Evolutionary conservation across 2,329 filamentous ascomycete genomes (phyloP).

Genomic region (Colletotrichum limetticola): DNA sequence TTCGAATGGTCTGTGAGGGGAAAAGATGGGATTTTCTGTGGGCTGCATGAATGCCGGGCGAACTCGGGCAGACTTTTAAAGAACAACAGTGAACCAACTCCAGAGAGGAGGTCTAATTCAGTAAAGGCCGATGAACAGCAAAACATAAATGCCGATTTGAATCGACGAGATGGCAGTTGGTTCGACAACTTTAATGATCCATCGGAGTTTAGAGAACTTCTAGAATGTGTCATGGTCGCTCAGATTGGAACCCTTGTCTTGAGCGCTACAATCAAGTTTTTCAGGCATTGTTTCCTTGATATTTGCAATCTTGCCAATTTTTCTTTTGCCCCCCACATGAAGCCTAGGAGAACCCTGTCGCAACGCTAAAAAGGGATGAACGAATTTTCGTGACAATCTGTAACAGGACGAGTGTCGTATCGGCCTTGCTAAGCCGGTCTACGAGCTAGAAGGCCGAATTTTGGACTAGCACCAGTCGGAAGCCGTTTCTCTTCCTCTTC

Average conservation of each 20-base stretch:
- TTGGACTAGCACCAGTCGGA: not conserved
- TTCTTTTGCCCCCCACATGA: not conserved
- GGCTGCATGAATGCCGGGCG: not conserved
- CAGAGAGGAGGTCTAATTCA: not conserved
- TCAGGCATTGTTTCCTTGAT: not conserved
- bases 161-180: not conserved
- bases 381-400: not conserved
- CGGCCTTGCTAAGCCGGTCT: not conserved
- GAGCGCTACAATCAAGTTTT: not conserved
- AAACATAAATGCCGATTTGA: not conserved
- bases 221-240: not conserved
- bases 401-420: not conserved
- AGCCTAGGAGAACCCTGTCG: not conserved
- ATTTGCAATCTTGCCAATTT: not conserved
- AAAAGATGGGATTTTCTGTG: not conserved
- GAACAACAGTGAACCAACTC: not conserved
- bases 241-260: not conserved
- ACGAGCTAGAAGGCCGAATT: not conserved
- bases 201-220: not conserved
- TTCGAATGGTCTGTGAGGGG: not conserved
- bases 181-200: not conserved
- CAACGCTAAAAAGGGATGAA: not conserved
- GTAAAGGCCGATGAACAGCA: not conserved
- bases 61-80: not conserved
- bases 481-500: not conserved